These are phyloP conservation scores for Cicer chorassanicum DNA, from an alignment of 306 rosid genomes.

Conservation along the genomic window DNA sequence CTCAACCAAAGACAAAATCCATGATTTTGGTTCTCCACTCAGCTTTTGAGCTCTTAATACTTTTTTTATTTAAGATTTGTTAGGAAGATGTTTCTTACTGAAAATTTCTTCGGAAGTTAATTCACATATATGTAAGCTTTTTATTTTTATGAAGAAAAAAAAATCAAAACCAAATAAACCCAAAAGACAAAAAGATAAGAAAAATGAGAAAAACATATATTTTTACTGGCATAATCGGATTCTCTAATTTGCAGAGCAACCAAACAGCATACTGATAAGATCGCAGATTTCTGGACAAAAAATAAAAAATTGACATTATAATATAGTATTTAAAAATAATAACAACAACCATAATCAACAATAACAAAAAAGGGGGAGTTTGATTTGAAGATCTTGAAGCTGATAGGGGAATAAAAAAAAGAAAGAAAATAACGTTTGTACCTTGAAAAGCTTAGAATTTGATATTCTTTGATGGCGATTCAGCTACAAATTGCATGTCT, in stretches of 20 bases:
- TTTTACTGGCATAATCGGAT: background rate
- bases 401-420: background rate
- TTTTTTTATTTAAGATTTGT: background rate
- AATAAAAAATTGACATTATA: background rate
- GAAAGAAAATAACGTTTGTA: background rate
- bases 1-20: background rate
- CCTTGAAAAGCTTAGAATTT: slow-evolving; percentile 25
- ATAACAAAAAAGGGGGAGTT: background rate
- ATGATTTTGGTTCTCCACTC: slow-evolving; percentile 4
- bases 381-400: slow-evolving; percentile 25
- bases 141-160: background rate
- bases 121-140: background rate
- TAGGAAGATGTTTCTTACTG: too few species aligned
- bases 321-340: background rate
- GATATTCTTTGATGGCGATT: slow-evolving; percentile 7
- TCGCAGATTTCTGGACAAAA: slow-evolving; percentile 19
- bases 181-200: background rate
- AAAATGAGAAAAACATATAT: background rate
- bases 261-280: slow-evolving; percentile 28
- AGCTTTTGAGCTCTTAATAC: background rate
- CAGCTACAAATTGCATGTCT: slow-evolving; percentile 12
- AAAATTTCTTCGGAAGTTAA: slow-evolving; percentile 16
- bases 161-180: slow-evolving; percentile 6
- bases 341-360: background rate
- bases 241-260: slow-evolving; percentile 1